Base-by-base conservation (phyloP, 306 rosid genomes). In the Prunus davidiana region DNA sequence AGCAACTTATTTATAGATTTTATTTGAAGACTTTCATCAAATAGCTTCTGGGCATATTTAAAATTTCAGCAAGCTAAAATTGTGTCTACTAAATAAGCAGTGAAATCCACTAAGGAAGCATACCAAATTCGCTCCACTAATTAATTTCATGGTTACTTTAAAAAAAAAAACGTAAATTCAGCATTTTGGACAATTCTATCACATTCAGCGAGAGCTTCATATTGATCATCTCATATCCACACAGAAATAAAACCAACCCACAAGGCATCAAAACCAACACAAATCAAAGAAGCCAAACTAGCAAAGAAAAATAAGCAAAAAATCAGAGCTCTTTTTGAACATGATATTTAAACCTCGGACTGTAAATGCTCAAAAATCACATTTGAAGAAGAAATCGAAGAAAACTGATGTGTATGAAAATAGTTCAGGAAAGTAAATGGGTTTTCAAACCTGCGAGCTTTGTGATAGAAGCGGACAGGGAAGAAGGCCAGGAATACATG, bases 401-500 rank as follows among this genome's bases (percentile, higher is more conserved):
- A 0, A 5, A 69, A 24, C 25, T 22, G 41, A 19, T 0, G 2
- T 27, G 27, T 28, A 47, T 8, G 41, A 47, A 3, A 14, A 38
- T 5, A 27, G 28, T 52, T 32, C 19, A 70, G 12, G 75, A 41
- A 62, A 71, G 8, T 30, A 60, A 64, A 75, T 3, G 72, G 72
- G 70, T 64, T 19, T 54, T 63, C 47, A 57, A 70, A 93, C 97
- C 98, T 91, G 97, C 97, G 34, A 93, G 96, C 84, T 93, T 91
- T 63, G 97, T 84, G 93, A 93, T 81, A 0, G 84, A 82, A 69
- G 96, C 97, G 81, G 13, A 86, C 71, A 91, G 71, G 56, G 98
- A 91, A 82, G 96, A 91, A 74, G 97, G 93, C 94, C 93, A 87
- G 15, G 96, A 90, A 73, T 82, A 91, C 97, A 94, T 90, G 82